Conservation (phyloP, 2,329 filamentous ascomycete species). For the Paecilomyces dactylethromorphus region DNA sequence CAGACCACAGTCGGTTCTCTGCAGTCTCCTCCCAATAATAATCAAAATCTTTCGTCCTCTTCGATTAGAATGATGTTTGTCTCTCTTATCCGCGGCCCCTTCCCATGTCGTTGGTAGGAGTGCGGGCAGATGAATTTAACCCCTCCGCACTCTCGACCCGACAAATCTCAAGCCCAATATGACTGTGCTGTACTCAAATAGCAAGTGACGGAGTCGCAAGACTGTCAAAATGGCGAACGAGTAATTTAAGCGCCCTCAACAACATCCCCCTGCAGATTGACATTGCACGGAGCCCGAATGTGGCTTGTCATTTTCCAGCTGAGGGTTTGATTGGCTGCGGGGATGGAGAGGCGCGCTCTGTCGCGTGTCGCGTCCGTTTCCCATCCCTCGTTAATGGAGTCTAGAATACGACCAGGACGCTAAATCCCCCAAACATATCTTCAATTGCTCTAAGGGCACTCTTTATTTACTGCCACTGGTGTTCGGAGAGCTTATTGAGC, state of each 20-base stretch:
- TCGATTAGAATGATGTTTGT: not conserved
- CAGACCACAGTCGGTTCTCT: not conserved
- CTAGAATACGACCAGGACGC: not conserved
- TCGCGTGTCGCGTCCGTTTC: conserved; percentile 20
- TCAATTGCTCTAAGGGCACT: not conserved
- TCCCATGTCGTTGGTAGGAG: not conserved
- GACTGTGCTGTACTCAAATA: not conserved
- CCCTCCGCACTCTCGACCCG: not conserved
- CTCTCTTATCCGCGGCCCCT: not conserved
- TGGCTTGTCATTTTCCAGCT: conserved; percentile 9
- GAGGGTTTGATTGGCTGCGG: conserved; percentile 19
- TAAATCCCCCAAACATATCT: not conserved
- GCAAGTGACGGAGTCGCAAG: not conserved
- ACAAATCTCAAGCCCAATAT: not conserved
- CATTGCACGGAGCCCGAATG: not conserved
- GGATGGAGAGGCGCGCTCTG: conserved; percentile 2
- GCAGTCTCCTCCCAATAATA: not conserved
- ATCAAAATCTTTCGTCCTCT: not conserved
- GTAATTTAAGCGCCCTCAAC: not conserved
- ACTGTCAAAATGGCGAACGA: not conserved
- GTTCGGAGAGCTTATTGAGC: not conserved
- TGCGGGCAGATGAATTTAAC: not conserved
- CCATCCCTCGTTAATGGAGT: not conserved
- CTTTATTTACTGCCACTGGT: not conserved
- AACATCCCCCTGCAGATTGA: not conserved